Conservation (phyloP, 1,284 basidiomycete species). For the Anthracocystis setariae region DNA sequence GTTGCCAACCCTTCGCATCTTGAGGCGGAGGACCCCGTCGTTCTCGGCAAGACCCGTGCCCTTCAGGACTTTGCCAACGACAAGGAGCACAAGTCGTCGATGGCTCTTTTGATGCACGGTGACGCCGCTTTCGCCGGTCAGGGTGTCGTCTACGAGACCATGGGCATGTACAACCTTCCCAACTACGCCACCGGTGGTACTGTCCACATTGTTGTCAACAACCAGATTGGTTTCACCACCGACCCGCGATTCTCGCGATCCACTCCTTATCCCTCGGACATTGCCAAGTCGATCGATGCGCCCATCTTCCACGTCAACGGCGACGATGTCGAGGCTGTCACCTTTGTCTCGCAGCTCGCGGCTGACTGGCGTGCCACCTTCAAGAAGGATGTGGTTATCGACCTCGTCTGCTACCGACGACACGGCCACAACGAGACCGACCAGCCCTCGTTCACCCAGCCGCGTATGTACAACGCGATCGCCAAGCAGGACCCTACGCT, state of each 20-base stretch:
- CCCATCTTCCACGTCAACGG: constrained; percentile 99
- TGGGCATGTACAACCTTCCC: constrained; percentile 96
- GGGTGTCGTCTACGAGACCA: constrained; percentile 98
- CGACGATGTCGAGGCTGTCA: constrained; percentile 95
- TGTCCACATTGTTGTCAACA: constrained; percentile 98
- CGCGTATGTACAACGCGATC: constrained; percentile 98
- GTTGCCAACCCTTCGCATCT: constrained; percentile 99
- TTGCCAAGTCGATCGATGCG: constrained; percentile 97
- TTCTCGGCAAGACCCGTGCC: constrained; percentile 95
- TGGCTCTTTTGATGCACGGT: constrained; percentile 95
- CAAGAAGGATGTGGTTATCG: constrained; percentile 98
- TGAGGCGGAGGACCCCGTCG: constrained; percentile 96
- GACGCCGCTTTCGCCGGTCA: constrained; percentile 99
- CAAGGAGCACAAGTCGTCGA: constrained; percentile 72
- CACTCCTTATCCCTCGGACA: constrained; percentile 98
- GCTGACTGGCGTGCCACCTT: constrained; percentile 98
- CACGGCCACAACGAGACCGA: constrained; percentile 99
- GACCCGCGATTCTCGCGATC: constrained; percentile 97
- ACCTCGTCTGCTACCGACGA: constrained; percentile 98
- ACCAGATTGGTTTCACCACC: constrained; percentile 99
- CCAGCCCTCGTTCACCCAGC: constrained; percentile 98
- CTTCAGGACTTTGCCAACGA: constrained; percentile 95
- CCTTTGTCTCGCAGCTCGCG: constrained; percentile 94
- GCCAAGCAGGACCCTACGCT: constrained; percentile 92
- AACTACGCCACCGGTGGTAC: constrained; percentile 97